Evolutionary conservation across 2,329 filamentous ascomycete genomes (phyloP), one percentile per base, ranked within the genome.

Genomic region (Verticillium longisporum): DNA sequence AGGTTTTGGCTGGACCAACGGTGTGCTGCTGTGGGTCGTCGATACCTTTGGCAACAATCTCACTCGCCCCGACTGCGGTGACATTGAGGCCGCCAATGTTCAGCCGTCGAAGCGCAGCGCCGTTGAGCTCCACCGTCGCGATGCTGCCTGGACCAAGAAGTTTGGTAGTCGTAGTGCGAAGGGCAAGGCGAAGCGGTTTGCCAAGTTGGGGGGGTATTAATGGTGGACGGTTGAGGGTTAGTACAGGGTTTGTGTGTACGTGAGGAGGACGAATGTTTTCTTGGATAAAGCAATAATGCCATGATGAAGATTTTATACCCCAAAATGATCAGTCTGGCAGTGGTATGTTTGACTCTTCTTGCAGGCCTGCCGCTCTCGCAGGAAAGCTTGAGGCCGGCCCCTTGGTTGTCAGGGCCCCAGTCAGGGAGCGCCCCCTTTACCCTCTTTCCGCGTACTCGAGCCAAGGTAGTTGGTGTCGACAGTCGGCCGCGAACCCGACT

Each of bases 1-100:
- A 73, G 87, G 87, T 1, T 90, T 90, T 66, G 87, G 87, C 6
- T 90, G 87, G 87, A 85, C 83, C 1, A 89, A 89, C 66, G 87
- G 87, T 34, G 86, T 89, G 59, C 71, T 89, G 34, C 83, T 90
- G 59, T 89, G 86, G 86, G 77, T 80, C 1, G 85, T 81, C 9
- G 87, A 89, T 67, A 79, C 78, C 7, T 90, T 89, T 72, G 82
- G 78, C 13, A 76, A 80, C 67, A 73, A 79, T 66, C 70, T 89
- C 61, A 77, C 70, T 65, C 74, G 81, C 32, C 86, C 87, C 0
- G 75, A 87, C 55, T 86, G 83, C 64, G 81, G 80, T 7, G 75
- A 83, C 58, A 74, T 84, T 50, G 72, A 75, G 58, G 74, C 78
- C 0, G 78, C 77, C 1, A 67, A 75, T 50, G 68, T 75, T 1